A percentile compares a stretch with the other conserved stretches of the same genome.
phyloP scores from a whole-genome alignment of 2,329 filamentous ascomycete species.

The Capronia coronata region DNA sequence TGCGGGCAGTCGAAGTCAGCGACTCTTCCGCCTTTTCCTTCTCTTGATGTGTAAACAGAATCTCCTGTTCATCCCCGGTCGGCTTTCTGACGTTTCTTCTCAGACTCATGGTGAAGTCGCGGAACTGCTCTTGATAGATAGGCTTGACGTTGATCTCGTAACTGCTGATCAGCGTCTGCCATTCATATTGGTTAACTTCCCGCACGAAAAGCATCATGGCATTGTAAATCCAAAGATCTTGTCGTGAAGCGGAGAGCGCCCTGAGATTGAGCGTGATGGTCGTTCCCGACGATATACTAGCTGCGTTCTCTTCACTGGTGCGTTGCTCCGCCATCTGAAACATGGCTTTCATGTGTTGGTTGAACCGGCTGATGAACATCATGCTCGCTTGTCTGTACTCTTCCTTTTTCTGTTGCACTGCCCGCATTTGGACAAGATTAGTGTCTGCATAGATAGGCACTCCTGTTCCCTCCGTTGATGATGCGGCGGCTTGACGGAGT shows the following conservation, averaged over 20 bases:
- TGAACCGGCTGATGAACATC: constrained; percentile 69
- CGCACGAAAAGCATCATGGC: constrained; percentile 81
- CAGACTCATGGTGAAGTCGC: constrained; percentile 69
- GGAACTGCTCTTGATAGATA: constrained; percentile 76
- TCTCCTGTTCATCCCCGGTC: constrained; percentile 68
- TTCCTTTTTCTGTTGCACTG: constrained; percentile 89
- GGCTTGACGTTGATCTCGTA: constrained; percentile 73
- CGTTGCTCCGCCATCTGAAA: constrained; percentile 71
- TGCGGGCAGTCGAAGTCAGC: constrained; percentile 67
- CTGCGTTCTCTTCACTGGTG: constrained; percentile 55
- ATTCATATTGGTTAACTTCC: constrained; percentile 74
- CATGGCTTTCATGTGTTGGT: constrained; percentile 72
- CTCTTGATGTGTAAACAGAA: constrained; percentile 85
- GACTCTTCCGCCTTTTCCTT: constrained; percentile 71
- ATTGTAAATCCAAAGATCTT: constrained; percentile 78
- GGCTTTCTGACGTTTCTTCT: constrained; percentile 70
- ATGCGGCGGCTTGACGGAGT: constrained; percentile 44
- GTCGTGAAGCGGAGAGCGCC: constrained; percentile 65
- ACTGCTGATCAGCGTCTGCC: constrained; percentile 69
- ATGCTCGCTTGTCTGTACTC: constrained; percentile 72
- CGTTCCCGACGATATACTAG: constrained; percentile 41
- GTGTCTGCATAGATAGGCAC: constrained; percentile 62
- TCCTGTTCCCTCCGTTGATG: constrained; percentile 32
- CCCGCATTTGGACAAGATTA: constrained; percentile 76
- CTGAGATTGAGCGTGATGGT: constrained; percentile 59